Evolutionary conservation across 768 basidiomycete species (phyloP).

Genomic region (Boletus bicolor): DNA sequence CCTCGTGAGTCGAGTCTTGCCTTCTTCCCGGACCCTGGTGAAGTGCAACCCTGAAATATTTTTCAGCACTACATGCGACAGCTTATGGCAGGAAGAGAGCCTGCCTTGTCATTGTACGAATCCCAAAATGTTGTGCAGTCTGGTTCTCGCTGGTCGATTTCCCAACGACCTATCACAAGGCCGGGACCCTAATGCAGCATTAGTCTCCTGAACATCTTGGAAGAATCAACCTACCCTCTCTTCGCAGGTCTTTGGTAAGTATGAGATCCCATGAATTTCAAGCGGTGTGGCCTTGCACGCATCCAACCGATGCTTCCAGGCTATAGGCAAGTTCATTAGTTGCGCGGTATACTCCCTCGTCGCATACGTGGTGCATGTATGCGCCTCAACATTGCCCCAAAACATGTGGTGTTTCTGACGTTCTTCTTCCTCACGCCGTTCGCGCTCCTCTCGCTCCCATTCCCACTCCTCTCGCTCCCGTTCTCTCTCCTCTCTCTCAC

Average conservation of each 20-base stretch:
- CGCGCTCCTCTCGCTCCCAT: constrained; percentile 16
- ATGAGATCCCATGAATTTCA: constrained; percentile 19
- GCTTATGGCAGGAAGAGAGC: not conserved
- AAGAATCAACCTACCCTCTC: constrained; percentile 12
- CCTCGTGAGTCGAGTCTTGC: constrained; percentile 1
- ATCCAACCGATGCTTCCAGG: constrained; percentile 16
- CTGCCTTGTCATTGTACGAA: constrained; percentile 25
- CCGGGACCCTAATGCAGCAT: constrained; percentile 10
- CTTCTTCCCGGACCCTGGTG: constrained; percentile 21
- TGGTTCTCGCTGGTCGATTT: constrained; percentile 25
- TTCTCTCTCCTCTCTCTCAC: not conserved
- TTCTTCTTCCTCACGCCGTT: constrained; percentile 21
- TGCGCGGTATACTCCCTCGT: constrained; percentile 30
- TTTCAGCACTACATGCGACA: not conserved
- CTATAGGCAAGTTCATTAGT: constrained; percentile 27
- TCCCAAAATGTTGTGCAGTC: constrained; percentile 28
- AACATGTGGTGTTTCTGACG: constrained; percentile 23
- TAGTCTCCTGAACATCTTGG: not conserved
- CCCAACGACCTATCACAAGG: constrained; percentile 27
- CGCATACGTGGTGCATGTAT: constrained; percentile 27
- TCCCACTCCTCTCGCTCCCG: constrained; percentile 9
- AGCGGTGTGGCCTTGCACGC: constrained; percentile 23
- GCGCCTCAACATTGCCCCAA: constrained; percentile 17
- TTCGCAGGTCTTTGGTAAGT: constrained; percentile 22
- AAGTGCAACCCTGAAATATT: constrained; percentile 21